Percentiles rank a stretch among this genome's conserved stretches.
Conservation (phyloP, 306 rosid genomes). For the Sophora flavescens region DNA sequence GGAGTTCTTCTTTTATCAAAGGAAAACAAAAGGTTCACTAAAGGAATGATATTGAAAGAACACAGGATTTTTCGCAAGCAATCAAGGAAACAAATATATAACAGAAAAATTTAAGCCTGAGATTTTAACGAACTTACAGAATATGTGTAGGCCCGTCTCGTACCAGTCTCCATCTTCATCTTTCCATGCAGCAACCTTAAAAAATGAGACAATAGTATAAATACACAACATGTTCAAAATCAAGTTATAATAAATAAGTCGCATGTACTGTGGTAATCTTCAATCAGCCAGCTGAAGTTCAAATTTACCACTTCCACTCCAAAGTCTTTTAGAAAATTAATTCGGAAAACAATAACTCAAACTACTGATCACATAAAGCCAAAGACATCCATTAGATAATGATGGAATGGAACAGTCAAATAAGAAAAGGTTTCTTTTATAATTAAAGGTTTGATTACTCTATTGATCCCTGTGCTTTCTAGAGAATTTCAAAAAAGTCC, state of each 20-base stretch:
- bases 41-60: not conserved
- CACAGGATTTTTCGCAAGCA: not conserved
- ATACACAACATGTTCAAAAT: slow-evolving; percentile 24
- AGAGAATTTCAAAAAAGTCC: too few relatives aligned
- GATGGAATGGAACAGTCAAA: slow-evolving; percentile 11
- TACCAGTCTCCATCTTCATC: slow-evolving; percentile 98
- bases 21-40: not conserved
- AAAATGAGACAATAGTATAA: slow-evolving; percentile 39
- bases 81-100: not conserved
- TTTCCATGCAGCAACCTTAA: slow-evolving; percentile 97
- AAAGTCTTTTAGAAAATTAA: not conserved
- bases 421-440: slow-evolving; percentile 10
- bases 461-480: too few relatives aligned
- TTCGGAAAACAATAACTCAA: slow-evolving; percentile 23
- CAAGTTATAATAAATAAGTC: slow-evolving; percentile 30
- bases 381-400: not conserved
- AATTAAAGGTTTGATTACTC: not conserved
- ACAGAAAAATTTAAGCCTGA: slow-evolving; percentile 29
- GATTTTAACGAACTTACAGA: slow-evolving; percentile 69
- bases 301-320: slow-evolving; percentile 20
- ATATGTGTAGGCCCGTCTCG: slow-evolving; percentile 96
- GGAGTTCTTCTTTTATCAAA: not conserved
- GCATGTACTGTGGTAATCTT: slow-evolving; percentile 10
- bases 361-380: slow-evolving; percentile 27
- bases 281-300: slow-evolving; percentile 21